Evolutionary conservation across 2,329 filamentous ascomycete species (phyloP), one percentile per base, ranked within the genome.

Genomic region (Apiospora sp.): DNA sequence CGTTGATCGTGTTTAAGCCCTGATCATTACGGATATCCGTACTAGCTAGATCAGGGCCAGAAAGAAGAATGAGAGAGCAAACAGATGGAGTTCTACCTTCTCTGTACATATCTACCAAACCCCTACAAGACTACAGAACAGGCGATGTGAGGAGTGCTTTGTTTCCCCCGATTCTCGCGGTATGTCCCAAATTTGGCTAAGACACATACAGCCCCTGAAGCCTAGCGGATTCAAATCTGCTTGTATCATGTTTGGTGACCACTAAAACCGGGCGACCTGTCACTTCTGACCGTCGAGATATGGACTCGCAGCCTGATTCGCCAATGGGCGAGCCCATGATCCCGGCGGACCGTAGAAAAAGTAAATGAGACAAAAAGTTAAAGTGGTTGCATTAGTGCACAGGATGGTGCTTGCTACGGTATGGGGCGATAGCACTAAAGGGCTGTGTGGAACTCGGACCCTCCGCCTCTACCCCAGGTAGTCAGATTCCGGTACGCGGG

Each of bases 311-410:
- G 44, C 48, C 10, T 69, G 67, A 69, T 69, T 69, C 44, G 67
- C 43, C 67, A 69, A 69, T 69, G 67, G 44, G 41, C 14, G 8
- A 24, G n/a, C 7, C 58, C 58, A 41, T 41, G 44, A 69, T 68
- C 24, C 67, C 24, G 24, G 67, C 14, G 43, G 13, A 24, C 24
- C 43, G 16, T 44, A 22, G 22, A 48, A 30, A 46, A 48, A 34
- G 24, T n/a, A 49, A 24, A 69, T 24, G 44, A 34, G 44, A 48
- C 10, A 34, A 37, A 37, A 30, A 69, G 67, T 46, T 69, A 69
- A 37, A 69, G 67, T 69, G 67, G 44, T 69, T 69, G 67, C 67
- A 49, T 69, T 69, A 69, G 67, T 69, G 67, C 43, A 58, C 37
- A 34, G 16, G 27, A 30, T 30, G 24, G 14, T 61, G 54, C 54